Conservation (phyloP, 192 early-diverging fungal genomes). For the Coemansia sp. region DNA sequence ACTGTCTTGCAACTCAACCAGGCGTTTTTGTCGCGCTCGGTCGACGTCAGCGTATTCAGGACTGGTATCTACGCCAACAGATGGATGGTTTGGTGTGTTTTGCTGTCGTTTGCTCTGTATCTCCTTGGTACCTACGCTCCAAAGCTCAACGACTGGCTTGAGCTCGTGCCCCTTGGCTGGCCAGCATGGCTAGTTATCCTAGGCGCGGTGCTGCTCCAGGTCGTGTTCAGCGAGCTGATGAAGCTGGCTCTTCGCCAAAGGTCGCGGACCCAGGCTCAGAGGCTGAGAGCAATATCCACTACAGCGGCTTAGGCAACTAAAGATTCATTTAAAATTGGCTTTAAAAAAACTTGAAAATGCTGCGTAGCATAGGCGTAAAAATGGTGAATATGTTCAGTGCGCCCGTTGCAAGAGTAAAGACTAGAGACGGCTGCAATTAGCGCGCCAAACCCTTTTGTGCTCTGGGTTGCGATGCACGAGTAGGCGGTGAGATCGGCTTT, state of each 20-base stretch:
- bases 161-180: conserved; percentile 57
- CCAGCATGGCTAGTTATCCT: conserved; percentile 65
- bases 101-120: conserved; percentile 67
- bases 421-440: background rate
- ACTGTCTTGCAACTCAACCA: conserved; percentile 88
- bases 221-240: conserved; percentile 59
- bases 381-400: conserved; percentile 3
- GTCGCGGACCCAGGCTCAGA: background rate
- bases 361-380: background rate
- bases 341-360: background rate
- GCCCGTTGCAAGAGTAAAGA: background rate
- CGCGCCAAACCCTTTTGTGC: conserved; percentile 34
- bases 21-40: conserved; percentile 77
- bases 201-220: conserved; percentile 57
- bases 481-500: conserved; percentile 17
- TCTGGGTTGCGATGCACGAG: conserved; percentile 40
- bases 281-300: background rate
- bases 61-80: conserved; percentile 73
- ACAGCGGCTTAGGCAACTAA: background rate
- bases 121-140: conserved; percentile 81
- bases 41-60: conserved; percentile 70
- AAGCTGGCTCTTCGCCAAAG: conserved; percentile 58
- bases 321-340: background rate
- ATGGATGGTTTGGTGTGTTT: conserved; percentile 77
- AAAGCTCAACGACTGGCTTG: conserved; percentile 59